These are phyloP conservation scores for Carex myosuroides DNA, from an alignment of 176 grass and related monocot genomes.

Conservation along the genomic window DNA sequence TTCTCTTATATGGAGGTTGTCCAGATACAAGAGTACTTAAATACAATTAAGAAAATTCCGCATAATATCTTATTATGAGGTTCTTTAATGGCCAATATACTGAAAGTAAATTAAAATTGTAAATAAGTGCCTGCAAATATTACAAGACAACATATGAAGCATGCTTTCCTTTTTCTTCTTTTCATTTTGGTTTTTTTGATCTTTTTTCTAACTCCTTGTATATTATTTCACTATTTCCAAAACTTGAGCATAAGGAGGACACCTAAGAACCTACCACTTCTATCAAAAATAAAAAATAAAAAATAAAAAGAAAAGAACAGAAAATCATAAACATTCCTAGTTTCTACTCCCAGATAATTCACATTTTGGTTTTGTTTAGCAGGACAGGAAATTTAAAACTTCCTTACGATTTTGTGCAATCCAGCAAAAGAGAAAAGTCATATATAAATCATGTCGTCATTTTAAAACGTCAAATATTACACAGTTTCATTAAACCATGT, in stretches of 20 bases:
- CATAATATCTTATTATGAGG: neutral
- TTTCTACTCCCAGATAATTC: neutral
- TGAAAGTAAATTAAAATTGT: neutral
- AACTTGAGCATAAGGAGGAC: neutral
- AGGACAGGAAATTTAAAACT: neutral
- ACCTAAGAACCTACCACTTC: neutral
- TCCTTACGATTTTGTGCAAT: neutral
- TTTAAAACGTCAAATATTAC: neutral
- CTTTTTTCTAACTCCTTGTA: neutral
- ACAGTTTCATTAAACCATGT: neutral
- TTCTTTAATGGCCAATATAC: neutral
- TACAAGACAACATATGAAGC: neutral
- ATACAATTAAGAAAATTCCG: neutral
- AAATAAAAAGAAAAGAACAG: neutral
- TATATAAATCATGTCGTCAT: neutral
- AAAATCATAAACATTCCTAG: neutral
- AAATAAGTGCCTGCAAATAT: neutral
- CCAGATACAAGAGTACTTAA: neutral
- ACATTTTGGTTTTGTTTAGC: neutral
- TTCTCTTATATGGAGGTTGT: neutral
- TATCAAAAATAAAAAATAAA: neutral
- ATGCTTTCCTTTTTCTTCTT: neutral
- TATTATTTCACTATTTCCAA: neutral
- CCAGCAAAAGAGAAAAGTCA: neutral
- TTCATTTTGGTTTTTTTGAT: neutral